Conservation (phyloP, 192 early-diverging fungal genomes). For the Backusella macrospora region DNA sequence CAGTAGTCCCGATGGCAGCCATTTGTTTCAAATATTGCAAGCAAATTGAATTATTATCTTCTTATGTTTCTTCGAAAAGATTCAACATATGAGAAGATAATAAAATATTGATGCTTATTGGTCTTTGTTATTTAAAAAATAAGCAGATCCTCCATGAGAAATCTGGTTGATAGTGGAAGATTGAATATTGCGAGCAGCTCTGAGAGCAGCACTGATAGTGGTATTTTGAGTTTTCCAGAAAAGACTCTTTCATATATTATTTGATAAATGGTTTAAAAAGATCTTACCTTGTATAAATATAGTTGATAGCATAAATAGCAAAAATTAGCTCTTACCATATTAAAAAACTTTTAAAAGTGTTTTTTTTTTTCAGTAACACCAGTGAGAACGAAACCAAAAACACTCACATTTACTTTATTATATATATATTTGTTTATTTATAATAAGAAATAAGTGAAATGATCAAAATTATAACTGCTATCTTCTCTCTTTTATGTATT, state of each 20-base stretch:
- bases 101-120: constrained; percentile 86
- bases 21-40: constrained; percentile 91
- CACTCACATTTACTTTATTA: constrained; percentile 58
- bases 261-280: no score
- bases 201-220: constrained; percentile 88
- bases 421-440: no score
- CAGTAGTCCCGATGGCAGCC: constrained; percentile 91
- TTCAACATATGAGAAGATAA: constrained; percentile 99
- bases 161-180: constrained; percentile 94
- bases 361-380: constrained; percentile 95
- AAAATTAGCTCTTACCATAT: constrained; percentile 66
- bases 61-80: constrained; percentile 93
- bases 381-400: constrained; percentile 81
- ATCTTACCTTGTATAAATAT: constrained; percentile 74
- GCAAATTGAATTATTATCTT: constrained; percentile 90
- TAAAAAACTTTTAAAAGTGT: constrained; percentile 81
- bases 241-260: neutral
- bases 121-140: constrained; percentile 82
- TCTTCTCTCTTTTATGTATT: neutral
- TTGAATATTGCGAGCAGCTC: constrained; percentile 93
- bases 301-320: constrained; percentile 96
- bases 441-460: no score
- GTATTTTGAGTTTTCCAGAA: constrained; percentile 22
- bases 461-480: no score
- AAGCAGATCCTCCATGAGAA: constrained; percentile 91